Conservation (phyloP, 2,329 filamentous ascomycete genomes). For the Salinomyces thailandicus region DNA sequence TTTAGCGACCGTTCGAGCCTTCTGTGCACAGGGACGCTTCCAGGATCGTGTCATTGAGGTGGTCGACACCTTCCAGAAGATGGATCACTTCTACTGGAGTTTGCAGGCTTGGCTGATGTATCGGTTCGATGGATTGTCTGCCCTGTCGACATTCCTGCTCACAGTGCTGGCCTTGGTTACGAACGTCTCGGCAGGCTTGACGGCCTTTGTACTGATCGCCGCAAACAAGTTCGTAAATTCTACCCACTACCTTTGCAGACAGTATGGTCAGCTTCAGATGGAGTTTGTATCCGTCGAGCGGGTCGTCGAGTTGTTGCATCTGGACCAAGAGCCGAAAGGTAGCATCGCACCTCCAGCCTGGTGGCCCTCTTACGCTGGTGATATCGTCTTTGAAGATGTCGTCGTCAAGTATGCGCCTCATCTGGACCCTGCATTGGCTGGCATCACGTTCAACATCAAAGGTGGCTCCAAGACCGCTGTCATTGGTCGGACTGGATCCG, state of each 20-base stretch:
- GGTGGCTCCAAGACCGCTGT: conserved; percentile 69
- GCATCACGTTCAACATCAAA: conserved; percentile 63
- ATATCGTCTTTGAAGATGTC: conserved; percentile 65
- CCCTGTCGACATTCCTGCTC: conserved; percentile 60
- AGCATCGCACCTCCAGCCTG: conserved; percentile 57
- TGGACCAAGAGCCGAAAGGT: conserved; percentile 64
- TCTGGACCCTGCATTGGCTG: conserved; percentile 59
- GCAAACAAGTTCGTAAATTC: conserved; percentile 58
- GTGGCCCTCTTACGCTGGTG: conserved; percentile 64
- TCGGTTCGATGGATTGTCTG: conserved; percentile 64
- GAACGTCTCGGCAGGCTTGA: conserved; percentile 64
- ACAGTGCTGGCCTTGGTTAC: conserved; percentile 65
- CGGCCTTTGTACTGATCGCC: conserved; percentile 72
- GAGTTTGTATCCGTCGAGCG: conserved; percentile 86
- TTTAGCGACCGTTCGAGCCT: conserved; percentile 75
- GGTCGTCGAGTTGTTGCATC: conserved; percentile 67
- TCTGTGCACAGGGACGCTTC: conserved; percentile 67
- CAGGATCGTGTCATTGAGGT: conserved; percentile 69
- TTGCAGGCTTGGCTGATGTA: conserved; percentile 77
- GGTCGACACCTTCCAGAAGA: conserved; percentile 82
- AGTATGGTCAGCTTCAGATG: conserved; percentile 79
- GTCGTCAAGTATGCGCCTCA: conserved; percentile 70
- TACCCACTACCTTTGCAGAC: conserved; percentile 64
- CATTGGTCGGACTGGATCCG: conserved; percentile 70
- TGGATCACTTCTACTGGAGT: conserved; percentile 92